Evolutionary conservation across 1,284 basidiomycete species (phyloP), one percentile per base, ranked within the genome.

Genomic region (Microbotryum violaceum): DNA sequence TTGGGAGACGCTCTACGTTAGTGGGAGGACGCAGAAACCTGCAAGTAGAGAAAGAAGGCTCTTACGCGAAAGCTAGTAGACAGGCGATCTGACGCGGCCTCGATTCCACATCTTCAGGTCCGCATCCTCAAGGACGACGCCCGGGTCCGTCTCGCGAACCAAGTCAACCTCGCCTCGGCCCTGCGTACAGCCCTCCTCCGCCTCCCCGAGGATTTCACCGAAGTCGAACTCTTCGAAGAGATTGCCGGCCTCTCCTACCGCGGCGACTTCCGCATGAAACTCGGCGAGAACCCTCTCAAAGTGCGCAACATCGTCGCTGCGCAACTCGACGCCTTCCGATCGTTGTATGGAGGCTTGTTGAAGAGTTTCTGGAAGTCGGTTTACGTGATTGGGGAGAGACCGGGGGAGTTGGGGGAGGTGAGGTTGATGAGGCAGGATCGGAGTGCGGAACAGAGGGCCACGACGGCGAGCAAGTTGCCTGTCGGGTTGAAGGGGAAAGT

Each of bases 1-100:
- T 71, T 99, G 96, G 94, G 83, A 85, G 50, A 85, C 90, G 21
- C 82, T 98, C 9, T 99, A 99, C 76, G 84, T 97, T 51, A 88
- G 91, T 1, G 96, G 94, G 0, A 82, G 94, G 25, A 91, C 98
- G 85, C 94, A 98, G 78, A 99, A 99, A 76, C 94, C 96, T 0
- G 77, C 77, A 9, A 33, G 64, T 16, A 27, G 9, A 29, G 51
- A 25, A 23, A 53, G 2, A 31, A 31, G 7, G 31, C 31, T 10
- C 3, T 53, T 6, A 2, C 2, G 12, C 7, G 14, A n/a, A 53
- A 31, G 10, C 31, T 53, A 7, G 37, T 10, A 16, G 14, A 18
- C 3, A 42, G 14, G 16, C 12, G 37, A 42, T 42, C 37, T 42
- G 46, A 47, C 46, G 18, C 46, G 23, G 23, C 48, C 6, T n/a